A percentile compares a stretch with the other conserved stretches of the same genome.
Evolutionary conservation across 1,139 yeast genomes (phyloP).

Genomic region (Pichia sp.): DNA sequence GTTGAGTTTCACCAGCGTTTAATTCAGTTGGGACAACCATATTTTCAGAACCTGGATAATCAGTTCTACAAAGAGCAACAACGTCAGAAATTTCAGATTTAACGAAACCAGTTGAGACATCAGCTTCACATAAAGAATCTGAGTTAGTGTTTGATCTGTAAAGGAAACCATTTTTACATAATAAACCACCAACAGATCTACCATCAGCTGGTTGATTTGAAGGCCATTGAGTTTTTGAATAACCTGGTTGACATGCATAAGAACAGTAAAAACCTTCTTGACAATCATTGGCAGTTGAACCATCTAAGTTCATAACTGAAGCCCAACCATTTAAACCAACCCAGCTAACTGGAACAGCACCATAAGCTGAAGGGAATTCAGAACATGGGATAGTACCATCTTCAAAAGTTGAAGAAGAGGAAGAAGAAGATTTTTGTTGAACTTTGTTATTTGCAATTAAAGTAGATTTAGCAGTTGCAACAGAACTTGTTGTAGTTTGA

Average conservation of each 20-base stretch:
- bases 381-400: conserved; percentile 76
- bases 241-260: conserved; percentile 93
- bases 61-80: conserved; percentile 93
- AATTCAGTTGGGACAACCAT: conserved; percentile 92
- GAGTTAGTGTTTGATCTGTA: conserved; percentile 65
- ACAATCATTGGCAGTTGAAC: conserved; percentile 59
- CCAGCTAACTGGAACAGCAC: conserved; percentile 79
- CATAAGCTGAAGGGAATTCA: conserved; percentile 67
- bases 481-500: conserved; percentile 20
- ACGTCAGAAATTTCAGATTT: conserved; percentile 54
- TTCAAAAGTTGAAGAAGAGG: conserved; percentile 41
- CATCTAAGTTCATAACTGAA: conserved; percentile 56
- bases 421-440: background rate
- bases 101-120: conserved; percentile 61
- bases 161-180: conserved; percentile 72
- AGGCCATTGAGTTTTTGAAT: conserved; percentile 98
- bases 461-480: conserved; percentile 14
- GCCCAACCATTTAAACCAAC: conserved; percentile 89
- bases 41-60: conserved; percentile 98
- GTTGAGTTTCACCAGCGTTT: conserved; percentile 55
- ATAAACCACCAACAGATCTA: conserved; percentile 85
- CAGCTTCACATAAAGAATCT: conserved; percentile 79
- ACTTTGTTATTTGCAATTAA: conserved; percentile 14
- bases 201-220: conserved; percentile 76
- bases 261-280: conserved; percentile 90